Evolutionary conservation across 129 eudicot genomes (phyloP).

Genomic region (Mikania micrantha): DNA sequence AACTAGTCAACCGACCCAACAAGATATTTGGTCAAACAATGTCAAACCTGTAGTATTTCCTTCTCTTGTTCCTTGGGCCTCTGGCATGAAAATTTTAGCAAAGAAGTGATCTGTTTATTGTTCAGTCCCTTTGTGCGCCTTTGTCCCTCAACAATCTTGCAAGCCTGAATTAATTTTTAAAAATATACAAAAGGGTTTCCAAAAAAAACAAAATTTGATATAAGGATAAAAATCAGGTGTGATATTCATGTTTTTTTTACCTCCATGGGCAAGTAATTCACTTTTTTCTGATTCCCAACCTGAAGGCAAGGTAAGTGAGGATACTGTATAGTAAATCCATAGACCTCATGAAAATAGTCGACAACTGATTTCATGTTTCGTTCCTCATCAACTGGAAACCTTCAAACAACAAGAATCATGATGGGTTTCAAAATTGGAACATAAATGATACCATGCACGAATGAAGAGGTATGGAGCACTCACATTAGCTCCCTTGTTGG

Average conservation of each 20-base stretch:
- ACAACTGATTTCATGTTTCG: constrained; percentile 66
- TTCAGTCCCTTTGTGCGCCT: constrained; percentile 65
- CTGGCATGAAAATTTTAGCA: constrained; percentile 66
- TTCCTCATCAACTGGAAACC: constrained; percentile 77
- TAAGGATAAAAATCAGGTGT: not conserved
- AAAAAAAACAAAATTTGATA: not conserved
- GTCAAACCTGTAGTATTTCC: constrained; percentile 61
- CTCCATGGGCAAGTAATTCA: constrained; percentile 92
- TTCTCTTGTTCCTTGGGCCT: constrained; percentile 62
- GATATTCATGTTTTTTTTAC: constrained; percentile 22
- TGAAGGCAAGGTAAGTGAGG: constrained; percentile 78
- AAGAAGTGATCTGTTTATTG: constrained; percentile 67
- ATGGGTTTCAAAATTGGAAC: not conserved
- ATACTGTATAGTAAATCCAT: constrained; percentile 63
- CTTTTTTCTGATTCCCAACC: constrained; percentile 69
- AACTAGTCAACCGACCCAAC: not conserved
- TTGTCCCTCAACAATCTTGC: constrained; percentile 93
- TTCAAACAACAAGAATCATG: not conserved
- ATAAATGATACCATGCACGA: not conserved
- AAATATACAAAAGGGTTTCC: not conserved
- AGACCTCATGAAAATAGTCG: constrained; percentile 68
- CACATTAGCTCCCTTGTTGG: constrained; percentile 75
- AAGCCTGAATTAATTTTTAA: constrained; percentile 37
- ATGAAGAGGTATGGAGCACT: not conserved
- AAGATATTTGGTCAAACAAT: not conserved